phyloP scores from a whole-genome alignment of 2,329 filamentous ascomycete genomes.

The Botrytis fabae region DNA sequence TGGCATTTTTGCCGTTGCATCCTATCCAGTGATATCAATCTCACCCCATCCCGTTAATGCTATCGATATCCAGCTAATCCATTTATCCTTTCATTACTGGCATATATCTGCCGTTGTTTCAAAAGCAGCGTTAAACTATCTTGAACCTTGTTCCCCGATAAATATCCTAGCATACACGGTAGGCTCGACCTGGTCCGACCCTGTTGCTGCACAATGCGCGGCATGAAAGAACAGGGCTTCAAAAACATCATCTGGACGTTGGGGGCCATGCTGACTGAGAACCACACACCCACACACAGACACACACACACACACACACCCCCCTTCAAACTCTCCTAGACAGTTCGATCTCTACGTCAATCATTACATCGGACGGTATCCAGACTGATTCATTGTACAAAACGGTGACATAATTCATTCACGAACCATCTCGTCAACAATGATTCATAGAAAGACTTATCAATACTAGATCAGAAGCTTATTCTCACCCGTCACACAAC shows the following conservation, averaged over 20 bases:
- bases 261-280: slow-evolving; percentile 11
- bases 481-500: not conserved
- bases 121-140: slow-evolving; percentile 16
- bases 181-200: slow-evolving; percentile 4
- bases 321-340: not conserved
- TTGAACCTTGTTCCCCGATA: slow-evolving; percentile 21
- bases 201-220: slow-evolving; percentile 21
- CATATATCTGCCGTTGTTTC: slow-evolving; percentile 21
- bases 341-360: not conserved
- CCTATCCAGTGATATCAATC: not conserved
- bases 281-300: too few species aligned
- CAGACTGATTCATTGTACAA: not conserved
- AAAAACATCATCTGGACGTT: slow-evolving; percentile 9
- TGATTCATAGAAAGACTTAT: not conserved
- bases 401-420: not conserved
- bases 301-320: not conserved
- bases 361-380: not conserved
- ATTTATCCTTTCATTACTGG: not conserved
- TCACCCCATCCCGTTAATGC: not conserved
- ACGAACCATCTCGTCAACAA: not conserved
- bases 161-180: slow-evolving; percentile 10
- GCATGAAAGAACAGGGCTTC: slow-evolving; percentile 11
- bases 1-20: not conserved
- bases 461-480: slow-evolving; percentile 7
- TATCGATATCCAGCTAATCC: not conserved